A percentile compares a stretch with the other conserved stretches of the same genome.
phyloP scores from a whole-genome alignment of 768 basidiomycete genomes.

The Tylopilus cervinicoccineus region DNA sequence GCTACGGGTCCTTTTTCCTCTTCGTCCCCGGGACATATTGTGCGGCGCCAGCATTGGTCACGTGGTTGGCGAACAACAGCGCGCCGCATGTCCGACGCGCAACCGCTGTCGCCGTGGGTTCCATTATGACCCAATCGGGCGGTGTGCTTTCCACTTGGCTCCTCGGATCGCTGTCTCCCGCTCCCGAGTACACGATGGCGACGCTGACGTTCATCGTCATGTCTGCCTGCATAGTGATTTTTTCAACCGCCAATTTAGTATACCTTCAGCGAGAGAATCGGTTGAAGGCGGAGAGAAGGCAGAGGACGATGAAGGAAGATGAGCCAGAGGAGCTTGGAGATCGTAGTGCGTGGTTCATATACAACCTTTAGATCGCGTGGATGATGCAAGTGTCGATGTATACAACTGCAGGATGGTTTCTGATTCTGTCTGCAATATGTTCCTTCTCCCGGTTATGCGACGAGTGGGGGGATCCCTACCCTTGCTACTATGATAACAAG shows the following conservation, averaged over 20 bases:
- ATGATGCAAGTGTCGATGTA: no score
- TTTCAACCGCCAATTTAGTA: not conserved
- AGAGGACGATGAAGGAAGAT: constrained; percentile 27
- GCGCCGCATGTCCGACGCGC: constrained; percentile 3
- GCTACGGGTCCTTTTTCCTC: constrained; percentile 57
- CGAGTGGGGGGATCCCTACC: no score
- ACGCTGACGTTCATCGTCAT: not conserved
- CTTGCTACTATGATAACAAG: no score
- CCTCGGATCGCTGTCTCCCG: not conserved
- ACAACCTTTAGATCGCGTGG: constrained; percentile 43
- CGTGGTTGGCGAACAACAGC: constrained; percentile 3
- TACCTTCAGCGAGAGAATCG: not conserved
- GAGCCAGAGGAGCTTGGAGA: constrained; percentile 47
- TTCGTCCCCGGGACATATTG: constrained; percentile 48
- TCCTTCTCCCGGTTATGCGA: no score
- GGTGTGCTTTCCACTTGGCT: not conserved
- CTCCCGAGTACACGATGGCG: not conserved
- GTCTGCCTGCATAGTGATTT: not conserved
- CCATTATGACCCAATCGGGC: not conserved
- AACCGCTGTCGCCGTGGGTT: no score
- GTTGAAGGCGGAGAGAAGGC: constrained; percentile 29
- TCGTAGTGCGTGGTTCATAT: constrained; percentile 53
- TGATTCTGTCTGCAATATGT: no score
- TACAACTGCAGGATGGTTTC: no score
- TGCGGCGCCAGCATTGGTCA: not conserved